These are phyloP conservation scores for Phialophora tarda DNA, from an alignment of 2,329 filamentous ascomycete genomes.

Conservation along the genomic window DNA sequence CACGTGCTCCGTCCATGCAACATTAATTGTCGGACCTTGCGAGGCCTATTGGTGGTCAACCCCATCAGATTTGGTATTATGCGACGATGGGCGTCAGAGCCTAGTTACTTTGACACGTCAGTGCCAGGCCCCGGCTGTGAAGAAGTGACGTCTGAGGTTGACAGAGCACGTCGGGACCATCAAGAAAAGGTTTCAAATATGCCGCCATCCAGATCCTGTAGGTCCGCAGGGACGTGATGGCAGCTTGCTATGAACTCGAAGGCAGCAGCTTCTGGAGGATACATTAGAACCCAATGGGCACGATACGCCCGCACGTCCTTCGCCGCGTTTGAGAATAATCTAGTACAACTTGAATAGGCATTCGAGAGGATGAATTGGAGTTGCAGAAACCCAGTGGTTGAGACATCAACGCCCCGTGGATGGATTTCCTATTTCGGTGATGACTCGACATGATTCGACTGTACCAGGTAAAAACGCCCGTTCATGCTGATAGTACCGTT, in stretches of 20 bases:
- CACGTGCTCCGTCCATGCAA: conserved; percentile 24
- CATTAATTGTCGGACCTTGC: conserved; percentile 5
- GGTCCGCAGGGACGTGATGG: neutral
- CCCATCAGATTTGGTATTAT: neutral
- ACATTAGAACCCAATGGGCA: neutral
- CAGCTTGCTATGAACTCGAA: neutral
- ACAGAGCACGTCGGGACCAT: neutral
- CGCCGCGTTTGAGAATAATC: conserved; percentile 20
- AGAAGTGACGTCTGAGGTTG: neutral
- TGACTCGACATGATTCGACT: conserved; percentile 36
- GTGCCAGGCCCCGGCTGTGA: neutral
- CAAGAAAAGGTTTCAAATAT: neutral
- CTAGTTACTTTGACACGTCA: neutral
- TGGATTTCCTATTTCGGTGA: conserved; percentile 38
- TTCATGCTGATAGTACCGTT: conserved; percentile 37
- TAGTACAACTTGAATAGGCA: conserved; percentile 20
- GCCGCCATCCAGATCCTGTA: neutral
- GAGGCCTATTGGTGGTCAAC: neutral
- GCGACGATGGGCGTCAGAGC: neutral
- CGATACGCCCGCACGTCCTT: neutral
- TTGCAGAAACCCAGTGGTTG: conserved; percentile 26
- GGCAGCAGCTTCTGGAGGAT: neutral
- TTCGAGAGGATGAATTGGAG: conserved; percentile 21
- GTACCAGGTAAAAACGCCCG: conserved; percentile 31
- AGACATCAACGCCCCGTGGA: conserved; percentile 36